A percentile compares a stretch with the other conserved stretches of the same genome.
Evolutionary conservation across 495 filamentous ascomycete genomes (phyloP).

Genomic region (Viridothelium virens): DNA sequence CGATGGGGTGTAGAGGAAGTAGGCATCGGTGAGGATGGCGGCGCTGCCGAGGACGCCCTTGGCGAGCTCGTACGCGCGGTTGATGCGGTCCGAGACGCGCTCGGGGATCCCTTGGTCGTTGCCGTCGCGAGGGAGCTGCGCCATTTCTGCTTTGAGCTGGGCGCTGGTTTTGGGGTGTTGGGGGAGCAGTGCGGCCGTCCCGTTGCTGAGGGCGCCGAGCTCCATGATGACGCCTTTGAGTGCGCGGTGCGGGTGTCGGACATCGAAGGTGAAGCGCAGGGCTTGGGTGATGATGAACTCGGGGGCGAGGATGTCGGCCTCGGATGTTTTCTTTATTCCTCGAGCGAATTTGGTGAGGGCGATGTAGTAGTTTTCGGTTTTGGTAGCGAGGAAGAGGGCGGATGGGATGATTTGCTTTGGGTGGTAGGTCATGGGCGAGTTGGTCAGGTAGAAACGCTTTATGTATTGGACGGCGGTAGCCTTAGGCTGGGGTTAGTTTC

Average conservation of each 20-base stretch:
- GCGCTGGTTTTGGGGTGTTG: conserved; percentile 34
- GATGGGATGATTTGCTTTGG: conserved; percentile 78
- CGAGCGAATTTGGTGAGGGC: conserved; percentile 57
- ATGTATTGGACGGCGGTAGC: conserved; percentile 89
- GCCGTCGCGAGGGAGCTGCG: conserved; percentile 22
- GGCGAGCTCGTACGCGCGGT: conserved; percentile 59
- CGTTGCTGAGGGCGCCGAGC: conserved; percentile 55
- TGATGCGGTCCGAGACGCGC: conserved; percentile 45
- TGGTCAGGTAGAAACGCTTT: conserved; percentile 87
- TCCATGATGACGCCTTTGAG: conserved; percentile 83
- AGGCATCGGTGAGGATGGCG: conserved; percentile 80
- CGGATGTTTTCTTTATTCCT: conserved; percentile 54
- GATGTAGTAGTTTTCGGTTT: conserved; percentile 78
- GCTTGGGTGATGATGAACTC: conserved; percentile 89
- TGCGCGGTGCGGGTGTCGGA: conserved; percentile 82
- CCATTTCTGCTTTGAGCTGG: conserved; percentile 36
- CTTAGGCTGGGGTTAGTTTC: conserved; percentile 31
- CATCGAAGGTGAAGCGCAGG: conserved; percentile 87
- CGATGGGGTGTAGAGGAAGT: conserved; percentile 91
- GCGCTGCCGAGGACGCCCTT: conserved; percentile 66
- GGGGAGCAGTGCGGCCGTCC: conserved; percentile 40
- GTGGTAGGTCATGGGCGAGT: conserved; percentile 90
- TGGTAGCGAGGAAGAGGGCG: conserved; percentile 83
- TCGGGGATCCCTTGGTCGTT: conserved; percentile 9
- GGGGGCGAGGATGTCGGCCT: conserved; percentile 74